Evolutionary conservation across 148 eudicot species (phyloP).

Genomic region (Amaranthus palmeri): DNA sequence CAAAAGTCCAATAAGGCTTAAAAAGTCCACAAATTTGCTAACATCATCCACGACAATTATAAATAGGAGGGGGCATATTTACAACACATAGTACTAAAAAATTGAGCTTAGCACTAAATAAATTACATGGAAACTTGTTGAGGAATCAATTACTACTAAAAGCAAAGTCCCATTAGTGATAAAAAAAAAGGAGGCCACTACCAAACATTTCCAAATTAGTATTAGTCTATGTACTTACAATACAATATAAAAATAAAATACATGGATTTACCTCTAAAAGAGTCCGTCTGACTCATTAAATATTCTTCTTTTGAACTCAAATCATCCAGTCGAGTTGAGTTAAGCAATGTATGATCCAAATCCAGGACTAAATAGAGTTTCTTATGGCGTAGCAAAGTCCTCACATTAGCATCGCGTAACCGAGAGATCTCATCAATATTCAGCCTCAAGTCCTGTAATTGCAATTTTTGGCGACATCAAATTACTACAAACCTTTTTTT

Average conservation of each 20-base stretch:
- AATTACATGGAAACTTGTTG: neutral
- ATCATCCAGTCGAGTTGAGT: conserved; percentile 68
- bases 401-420: conserved; percentile 59
- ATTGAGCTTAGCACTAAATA: neutral
- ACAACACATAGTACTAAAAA: neutral
- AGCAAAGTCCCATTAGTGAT: neutral
- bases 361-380: conserved; percentile 86
- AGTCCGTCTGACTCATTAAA: conserved; percentile 41
- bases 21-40: neutral
- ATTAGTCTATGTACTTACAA: neutral
- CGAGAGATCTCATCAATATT: conserved; percentile 59
- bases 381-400: conserved; percentile 47
- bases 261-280: conserved; percentile 55
- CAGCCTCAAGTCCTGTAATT: conserved; percentile 64
- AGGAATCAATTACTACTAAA: neutral
- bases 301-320: conserved; percentile 61
- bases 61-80: neutral
- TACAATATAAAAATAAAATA: neutral
- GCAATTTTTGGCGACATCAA: neutral
- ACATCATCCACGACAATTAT: neutral
- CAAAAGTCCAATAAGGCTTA: neutral
- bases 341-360: conserved; percentile 88
- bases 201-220: neutral
- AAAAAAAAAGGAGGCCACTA: neutral
- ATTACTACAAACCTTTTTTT: neutral